phyloP scores from a whole-genome alignment of 805 yeast species.

The Torulaspora maleeae region DNA sequence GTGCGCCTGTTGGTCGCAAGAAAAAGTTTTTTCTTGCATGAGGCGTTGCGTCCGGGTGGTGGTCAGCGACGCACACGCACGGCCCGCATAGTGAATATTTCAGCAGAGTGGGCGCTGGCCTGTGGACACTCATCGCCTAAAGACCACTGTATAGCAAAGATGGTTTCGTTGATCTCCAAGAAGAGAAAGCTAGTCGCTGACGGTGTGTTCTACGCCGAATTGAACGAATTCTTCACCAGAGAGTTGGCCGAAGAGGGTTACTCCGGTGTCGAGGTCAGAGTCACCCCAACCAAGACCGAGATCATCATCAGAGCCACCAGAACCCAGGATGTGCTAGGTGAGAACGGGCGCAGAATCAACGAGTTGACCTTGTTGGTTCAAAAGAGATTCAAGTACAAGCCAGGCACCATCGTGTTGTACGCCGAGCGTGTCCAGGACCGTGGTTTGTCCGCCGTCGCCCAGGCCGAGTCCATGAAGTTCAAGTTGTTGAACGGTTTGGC shows the following conservation, averaged over 20 bases:
- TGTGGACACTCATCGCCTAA: not conserved
- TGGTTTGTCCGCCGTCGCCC: constrained; percentile 99
- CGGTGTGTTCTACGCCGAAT: constrained; percentile 99
- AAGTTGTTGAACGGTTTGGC: constrained; percentile 98
- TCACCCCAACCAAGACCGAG: constrained; percentile 96
- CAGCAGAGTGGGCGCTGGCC: not conserved
- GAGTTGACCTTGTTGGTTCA: constrained; percentile 96
- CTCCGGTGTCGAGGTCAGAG: constrained; percentile 99
- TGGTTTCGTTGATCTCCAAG: constrained; percentile 70
- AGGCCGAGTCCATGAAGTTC: constrained; percentile 98
- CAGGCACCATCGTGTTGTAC: constrained; percentile 88
- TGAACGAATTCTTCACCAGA: constrained; percentile 99
- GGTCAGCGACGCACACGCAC: no score
- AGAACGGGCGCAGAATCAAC: constrained; percentile 99
- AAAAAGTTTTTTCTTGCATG: no score
- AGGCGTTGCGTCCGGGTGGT: no score
- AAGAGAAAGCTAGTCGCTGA: constrained; percentile 99
- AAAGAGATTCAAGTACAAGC: constrained; percentile 97
- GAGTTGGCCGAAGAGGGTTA: constrained; percentile 99
- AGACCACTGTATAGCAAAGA: constrained; percentile 20
- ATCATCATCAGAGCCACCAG: constrained; percentile 98
- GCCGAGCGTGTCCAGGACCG: constrained; percentile 99
- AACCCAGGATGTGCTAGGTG: constrained; percentile 98
- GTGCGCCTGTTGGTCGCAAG: not conserved
- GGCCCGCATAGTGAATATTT: not conserved